phyloP scores from a whole-genome alignment of 345 rosid genomes.

The Arabidopsis arenosa region DNA sequence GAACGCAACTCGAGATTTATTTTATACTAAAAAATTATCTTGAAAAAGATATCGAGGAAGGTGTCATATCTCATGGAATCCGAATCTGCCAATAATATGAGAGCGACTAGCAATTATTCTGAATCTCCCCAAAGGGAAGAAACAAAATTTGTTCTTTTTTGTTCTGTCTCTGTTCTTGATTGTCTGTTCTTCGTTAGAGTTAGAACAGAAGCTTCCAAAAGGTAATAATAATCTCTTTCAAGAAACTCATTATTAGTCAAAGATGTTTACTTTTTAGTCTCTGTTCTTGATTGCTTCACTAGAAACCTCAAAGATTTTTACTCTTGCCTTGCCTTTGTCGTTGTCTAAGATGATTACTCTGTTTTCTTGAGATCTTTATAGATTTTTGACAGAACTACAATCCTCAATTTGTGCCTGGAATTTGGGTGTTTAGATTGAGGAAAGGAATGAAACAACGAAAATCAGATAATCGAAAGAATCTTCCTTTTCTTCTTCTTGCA shows the following conservation, averaged over 20 bases:
- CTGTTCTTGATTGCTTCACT: constrained; percentile 11
- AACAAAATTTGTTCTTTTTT: neutral
- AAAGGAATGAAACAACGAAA: neutral
- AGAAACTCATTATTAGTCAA: constrained; percentile 25
- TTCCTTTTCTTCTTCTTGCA: constrained; percentile 13
- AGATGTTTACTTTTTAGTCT: constrained; percentile 7
- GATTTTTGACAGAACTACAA: neutral
- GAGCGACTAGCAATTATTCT: constrained; percentile 20
- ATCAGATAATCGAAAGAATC: neutral
- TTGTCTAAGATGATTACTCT: neutral
- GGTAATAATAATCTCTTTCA: constrained; percentile 14
- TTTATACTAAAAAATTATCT: neutral
- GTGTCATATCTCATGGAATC: constrained; percentile 17
- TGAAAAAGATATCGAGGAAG: neutral
- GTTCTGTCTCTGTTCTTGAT: neutral
- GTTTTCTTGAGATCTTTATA: neutral
- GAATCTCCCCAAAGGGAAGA: constrained; percentile 25
- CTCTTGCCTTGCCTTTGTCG: constrained; percentile 21
- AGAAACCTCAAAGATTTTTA: neutral
- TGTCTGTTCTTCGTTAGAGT: constrained; percentile 4
- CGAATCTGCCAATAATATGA: constrained; percentile 21
- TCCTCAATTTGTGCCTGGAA: neutral
- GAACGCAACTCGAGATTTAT: constrained; percentile 20
- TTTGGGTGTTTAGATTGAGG: too few relatives aligned
- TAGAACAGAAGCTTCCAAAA: constrained; percentile 25